Evolutionary conservation across 179 eudicot species (phyloP), one percentile per base, ranked within the genome.

Genomic region (Beta corolliflora): DNA sequence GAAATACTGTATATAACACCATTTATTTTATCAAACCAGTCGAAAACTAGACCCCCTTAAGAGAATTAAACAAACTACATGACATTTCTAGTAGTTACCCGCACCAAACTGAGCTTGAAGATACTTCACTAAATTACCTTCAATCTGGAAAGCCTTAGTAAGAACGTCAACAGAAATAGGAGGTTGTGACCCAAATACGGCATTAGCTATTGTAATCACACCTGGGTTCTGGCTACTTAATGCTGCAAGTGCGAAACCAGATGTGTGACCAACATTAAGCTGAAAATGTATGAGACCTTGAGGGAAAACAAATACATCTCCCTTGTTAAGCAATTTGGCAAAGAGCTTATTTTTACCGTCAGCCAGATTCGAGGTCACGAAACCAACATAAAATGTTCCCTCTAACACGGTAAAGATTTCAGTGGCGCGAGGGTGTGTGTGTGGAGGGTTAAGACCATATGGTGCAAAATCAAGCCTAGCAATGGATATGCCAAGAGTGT

Each of bases 381-480:
- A 74, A 36, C 77, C 77, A 7, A 74, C 77, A 8, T 31, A 74
- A 9, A 74, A 74, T 23, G 66, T 56, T 19, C 77, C 77, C 7
- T 74, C 65, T 36, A 74, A 15, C 9, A 74, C 77, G 3, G 53
- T 74, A 29, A 74, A 74, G 31, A 74, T 56, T 48, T 74, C 77
- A 1, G 77, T 74, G 31, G 77, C 77, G 3, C 77, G 77, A 56
- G 77, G 77, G 50, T 74, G 77, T 16, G 77, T 74, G 52, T 74
- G 77, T 2, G 77, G 77, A 7, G 77, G 77, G 14, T 74, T 74
- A 16, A 74, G 77, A 8, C 77, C 77, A 55, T 74, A 74, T 29
- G 77, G 77, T 31, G 77, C 77, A 56, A 74, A 74, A 36, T 74
- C 77, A 74, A 74, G 77, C 29, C 77, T 55, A 74, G 77, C 65